A percentile compares a stretch with the other conserved stretches of the same genome.
phyloP scores from a whole-genome alignment of 768 basidiomycete genomes.

The Leccinum aurantiacum region DNA sequence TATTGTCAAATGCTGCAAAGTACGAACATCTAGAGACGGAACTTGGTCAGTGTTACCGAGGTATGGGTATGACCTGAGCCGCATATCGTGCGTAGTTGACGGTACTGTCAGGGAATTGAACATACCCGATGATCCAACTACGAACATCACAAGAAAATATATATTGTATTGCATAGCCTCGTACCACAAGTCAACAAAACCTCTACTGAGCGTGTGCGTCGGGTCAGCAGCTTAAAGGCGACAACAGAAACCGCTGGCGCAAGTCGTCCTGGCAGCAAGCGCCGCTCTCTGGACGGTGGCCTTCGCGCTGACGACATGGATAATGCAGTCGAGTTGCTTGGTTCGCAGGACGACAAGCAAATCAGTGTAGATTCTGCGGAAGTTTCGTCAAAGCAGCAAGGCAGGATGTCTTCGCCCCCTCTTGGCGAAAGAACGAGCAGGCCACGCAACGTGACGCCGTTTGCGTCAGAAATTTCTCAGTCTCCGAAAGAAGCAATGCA shows the following conservation, averaged over 20 bases:
- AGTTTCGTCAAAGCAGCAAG: not conserved
- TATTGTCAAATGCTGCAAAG: too few relatives aligned
- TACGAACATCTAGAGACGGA: too few relatives aligned
- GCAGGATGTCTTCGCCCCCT: not conserved
- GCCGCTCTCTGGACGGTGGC: conserved; percentile 2
- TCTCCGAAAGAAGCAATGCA: not conserved
- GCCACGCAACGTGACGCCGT: conserved; percentile 14
- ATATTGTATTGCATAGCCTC: too few relatives aligned
- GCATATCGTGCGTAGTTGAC: too few relatives aligned
- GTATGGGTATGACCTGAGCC: too few relatives aligned
- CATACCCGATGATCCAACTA: too few relatives aligned
- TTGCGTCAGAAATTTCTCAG: not conserved
- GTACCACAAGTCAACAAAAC: too few relatives aligned
- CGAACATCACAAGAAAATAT: too few relatives aligned
- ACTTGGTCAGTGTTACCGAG: too few relatives aligned
- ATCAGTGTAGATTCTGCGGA: not conserved
- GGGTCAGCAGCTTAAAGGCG: too few relatives aligned
- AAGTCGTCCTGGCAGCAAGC: not conserved
- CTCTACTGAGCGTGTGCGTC: too few relatives aligned
- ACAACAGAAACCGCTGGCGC: not conserved
- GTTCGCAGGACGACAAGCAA: not conserved
- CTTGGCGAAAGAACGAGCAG: not conserved
- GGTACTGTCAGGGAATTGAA: too few relatives aligned
- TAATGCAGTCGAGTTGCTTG: conserved; percentile 1
- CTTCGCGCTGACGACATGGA: not conserved